Conservation (phyloP, 1,139 yeast species). For the Meyerozyma carpophila region DNA sequence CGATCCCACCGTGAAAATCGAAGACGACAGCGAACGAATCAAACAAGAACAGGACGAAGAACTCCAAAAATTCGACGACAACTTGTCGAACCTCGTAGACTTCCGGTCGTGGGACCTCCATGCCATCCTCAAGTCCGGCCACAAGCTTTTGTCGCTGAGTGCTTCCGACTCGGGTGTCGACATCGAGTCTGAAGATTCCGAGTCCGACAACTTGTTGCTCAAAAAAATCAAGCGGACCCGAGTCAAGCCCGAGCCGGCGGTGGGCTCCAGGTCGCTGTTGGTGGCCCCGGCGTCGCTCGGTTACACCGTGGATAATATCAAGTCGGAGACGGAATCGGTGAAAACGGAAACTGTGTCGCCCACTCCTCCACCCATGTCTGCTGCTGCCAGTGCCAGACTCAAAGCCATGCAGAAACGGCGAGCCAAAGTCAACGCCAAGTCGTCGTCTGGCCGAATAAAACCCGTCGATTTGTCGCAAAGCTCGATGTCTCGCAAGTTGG, state of each 20-base stretch:
- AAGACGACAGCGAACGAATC: slow-evolving; percentile 23
- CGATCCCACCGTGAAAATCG: slow-evolving; percentile 10
- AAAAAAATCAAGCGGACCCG: slow-evolving; percentile 7
- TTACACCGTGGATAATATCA: slow-evolving; percentile 2
- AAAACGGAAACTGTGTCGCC: slow-evolving; percentile 4
- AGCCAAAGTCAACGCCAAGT: slow-evolving; percentile 77
- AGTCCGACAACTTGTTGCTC: slow-evolving; percentile 4
- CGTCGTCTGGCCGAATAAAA: slow-evolving; percentile 43
- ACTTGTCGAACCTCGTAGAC: slow-evolving; percentile 43
- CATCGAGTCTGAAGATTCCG: slow-evolving; percentile 14
- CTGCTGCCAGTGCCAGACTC: slow-evolving; percentile 67
- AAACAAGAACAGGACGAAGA: slow-evolving; percentile 43
- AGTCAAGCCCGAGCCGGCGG: slow-evolving; percentile 1
- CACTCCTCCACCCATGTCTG: slow-evolving; percentile 8
- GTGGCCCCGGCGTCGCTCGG: slow-evolving; percentile 3
- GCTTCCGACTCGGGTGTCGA: slow-evolving; percentile 27
- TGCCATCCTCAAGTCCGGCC: slow-evolving; percentile 64
- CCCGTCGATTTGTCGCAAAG: slow-evolving; percentile 77
- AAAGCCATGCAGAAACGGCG: slow-evolving; percentile 91
- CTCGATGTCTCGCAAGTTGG: slow-evolving; percentile 60
- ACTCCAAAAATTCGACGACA: slow-evolving; percentile 43
- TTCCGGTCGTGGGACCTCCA: slow-evolving; percentile 61
- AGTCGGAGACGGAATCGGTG: slow-evolving; percentile 1
- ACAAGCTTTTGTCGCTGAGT: slow-evolving; percentile 66
- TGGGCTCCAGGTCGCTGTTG: slow-evolving; percentile 3